phyloP scores from a whole-genome alignment of 257 asterid genomes.

The Capsicum baccatum region DNA sequence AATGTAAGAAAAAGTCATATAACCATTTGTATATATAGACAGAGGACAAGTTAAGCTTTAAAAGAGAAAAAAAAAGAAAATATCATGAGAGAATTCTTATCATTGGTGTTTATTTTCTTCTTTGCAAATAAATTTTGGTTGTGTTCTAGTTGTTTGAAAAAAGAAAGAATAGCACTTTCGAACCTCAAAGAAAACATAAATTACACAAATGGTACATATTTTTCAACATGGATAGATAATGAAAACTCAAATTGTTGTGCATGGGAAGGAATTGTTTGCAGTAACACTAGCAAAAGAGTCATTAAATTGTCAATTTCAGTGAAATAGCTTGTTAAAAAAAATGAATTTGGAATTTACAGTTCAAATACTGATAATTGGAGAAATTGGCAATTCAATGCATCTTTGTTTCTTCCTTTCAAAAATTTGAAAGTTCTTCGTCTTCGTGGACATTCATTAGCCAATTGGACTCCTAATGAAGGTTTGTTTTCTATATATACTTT shows the following conservation, averaged over 20 bases:
- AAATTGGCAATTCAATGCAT: conserved; percentile 22
- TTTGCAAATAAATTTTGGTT: neutral
- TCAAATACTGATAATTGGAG: neutral
- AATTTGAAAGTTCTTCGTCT: neutral
- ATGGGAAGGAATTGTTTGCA: conserved; percentile 1
- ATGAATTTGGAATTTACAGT: too few species aligned
- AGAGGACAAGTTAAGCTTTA: too few species aligned
- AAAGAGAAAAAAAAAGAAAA: too few species aligned
- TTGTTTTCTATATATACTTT: neutral
- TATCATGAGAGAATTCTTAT: neutral
- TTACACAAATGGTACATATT: neutral
- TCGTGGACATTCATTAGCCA: neutral
- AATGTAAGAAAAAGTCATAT: too few species aligned
- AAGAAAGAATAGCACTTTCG: conserved; percentile 12
- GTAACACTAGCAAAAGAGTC: neutral
- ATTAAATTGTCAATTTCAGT: neutral
- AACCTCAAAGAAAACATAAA: conserved; percentile 8
- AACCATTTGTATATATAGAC: too few species aligned
- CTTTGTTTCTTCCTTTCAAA: conserved; percentile 22
- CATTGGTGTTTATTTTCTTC: neutral
- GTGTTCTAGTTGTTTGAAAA: conserved; percentile 1
- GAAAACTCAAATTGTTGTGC: neutral
- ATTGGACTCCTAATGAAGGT: conserved; percentile 10
- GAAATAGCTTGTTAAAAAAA: neutral
- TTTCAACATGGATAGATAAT: conserved; percentile 6